Evolutionary conservation across 179 eudicot genomes (phyloP).

Genomic region (Vitellaria paradoxa): DNA sequence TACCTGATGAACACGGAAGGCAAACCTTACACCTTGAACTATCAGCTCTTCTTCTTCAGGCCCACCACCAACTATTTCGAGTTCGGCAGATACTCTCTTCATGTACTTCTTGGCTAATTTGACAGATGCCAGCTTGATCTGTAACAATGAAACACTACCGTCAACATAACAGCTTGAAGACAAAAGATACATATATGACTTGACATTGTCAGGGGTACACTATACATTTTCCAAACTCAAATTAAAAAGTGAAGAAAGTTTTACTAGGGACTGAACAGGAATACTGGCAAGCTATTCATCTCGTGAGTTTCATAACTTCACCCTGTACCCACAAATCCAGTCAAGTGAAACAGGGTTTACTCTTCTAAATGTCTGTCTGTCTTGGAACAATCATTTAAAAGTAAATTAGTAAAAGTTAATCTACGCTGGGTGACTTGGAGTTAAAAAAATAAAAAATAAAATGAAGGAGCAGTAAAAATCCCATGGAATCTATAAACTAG

Average conservation of each 20-base stretch:
- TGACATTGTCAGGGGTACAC: background rate
- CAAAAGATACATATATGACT: background rate
- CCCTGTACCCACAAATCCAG: too few relatives aligned
- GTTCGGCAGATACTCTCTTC: constrained; percentile 91
- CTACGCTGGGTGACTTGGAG: background rate
- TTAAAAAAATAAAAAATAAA: too few relatives aligned
- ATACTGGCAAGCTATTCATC: too few relatives aligned
- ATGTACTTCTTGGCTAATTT: constrained; percentile 90
- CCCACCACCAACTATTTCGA: constrained; percentile 67
- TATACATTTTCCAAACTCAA: background rate
- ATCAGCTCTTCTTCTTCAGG: constrained; percentile 94
- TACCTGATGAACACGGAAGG: constrained; percentile 98
- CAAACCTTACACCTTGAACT: constrained; percentile 90
- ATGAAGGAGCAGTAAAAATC: too few relatives aligned
- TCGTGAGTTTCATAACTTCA: too few relatives aligned
- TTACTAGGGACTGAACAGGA: too few relatives aligned
- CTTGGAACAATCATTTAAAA: background rate
- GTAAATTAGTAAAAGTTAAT: background rate
- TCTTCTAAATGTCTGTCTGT: background rate
- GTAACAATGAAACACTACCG: constrained; percentile 7
- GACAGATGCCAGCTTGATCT: constrained; percentile 97
- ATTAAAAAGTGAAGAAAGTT: background rate
- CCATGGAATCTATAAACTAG: background rate
- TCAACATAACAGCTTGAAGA: too few relatives aligned
- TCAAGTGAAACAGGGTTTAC: background rate